Evolutionary conservation across 2,329 filamentous ascomycete species (phyloP).

Genomic region (Hypoxylon sp.): DNA sequence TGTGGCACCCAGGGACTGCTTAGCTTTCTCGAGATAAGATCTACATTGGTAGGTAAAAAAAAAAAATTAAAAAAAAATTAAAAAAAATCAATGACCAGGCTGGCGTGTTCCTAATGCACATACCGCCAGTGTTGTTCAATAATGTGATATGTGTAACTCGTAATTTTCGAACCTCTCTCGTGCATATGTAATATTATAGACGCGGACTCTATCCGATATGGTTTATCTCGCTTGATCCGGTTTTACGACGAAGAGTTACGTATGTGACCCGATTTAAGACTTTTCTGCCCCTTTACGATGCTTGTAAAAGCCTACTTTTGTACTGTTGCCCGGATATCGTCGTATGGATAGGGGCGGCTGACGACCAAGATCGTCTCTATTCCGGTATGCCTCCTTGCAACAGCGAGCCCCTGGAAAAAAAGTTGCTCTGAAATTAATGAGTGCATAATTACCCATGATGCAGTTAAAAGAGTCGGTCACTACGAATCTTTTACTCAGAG

Average conservation of each 20-base stretch:
- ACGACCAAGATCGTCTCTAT: conserved; percentile 23
- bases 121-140: conserved; percentile 27
- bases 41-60: conserved; percentile 4
- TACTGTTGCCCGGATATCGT: neutral
- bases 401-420: conserved; percentile 3
- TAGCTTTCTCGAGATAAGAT: neutral
- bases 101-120: conserved; percentile 7
- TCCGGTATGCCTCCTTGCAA: neutral
- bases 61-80: no score
- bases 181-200: conserved; percentile 15
- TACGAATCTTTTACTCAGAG: conserved; percentile 15
- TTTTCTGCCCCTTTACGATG: neutral
- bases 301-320: neutral
- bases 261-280: conserved; percentile 11
- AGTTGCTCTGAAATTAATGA: neutral
- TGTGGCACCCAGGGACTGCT: neutral
- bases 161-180: conserved; percentile 14
- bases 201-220: conserved; percentile 10
- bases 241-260: conserved; percentile 6
- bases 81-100: conserved; percentile 11
- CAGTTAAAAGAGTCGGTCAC: conserved; percentile 30
- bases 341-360: neutral
- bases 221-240: conserved; percentile 7
- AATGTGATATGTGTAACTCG: conserved; percentile 24
- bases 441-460: conserved; percentile 15